Conservation (phyloP, 2,329 filamentous ascomycete genomes). For the Chaetomium sp. region DNA sequence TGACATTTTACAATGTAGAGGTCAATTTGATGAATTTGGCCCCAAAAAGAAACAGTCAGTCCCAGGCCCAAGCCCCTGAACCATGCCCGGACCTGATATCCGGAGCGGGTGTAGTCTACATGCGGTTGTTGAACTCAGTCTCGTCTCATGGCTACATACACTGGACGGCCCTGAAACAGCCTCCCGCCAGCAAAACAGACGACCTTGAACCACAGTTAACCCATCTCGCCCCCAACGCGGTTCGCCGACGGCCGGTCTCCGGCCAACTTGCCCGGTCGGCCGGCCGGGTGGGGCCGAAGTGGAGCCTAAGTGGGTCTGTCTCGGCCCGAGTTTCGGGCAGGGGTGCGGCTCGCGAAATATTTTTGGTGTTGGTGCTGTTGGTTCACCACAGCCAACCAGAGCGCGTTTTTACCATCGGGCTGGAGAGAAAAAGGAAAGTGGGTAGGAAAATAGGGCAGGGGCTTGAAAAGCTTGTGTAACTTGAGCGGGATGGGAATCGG, state of each 20-base stretch:
- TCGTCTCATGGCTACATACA: neutral
- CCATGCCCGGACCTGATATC: too few relatives aligned
- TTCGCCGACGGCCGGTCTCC: too few relatives aligned
- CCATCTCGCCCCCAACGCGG: too few relatives aligned
- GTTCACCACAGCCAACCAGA: neutral
- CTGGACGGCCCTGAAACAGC: neutral
- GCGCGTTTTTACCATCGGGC: neutral
- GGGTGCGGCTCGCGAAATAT: neutral
- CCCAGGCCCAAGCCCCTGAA: too few relatives aligned
- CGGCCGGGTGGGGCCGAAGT: neutral
- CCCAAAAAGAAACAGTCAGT: too few relatives aligned
- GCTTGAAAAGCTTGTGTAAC: too few relatives aligned
- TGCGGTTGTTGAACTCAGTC: too few relatives aligned
- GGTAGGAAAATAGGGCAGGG: neutral
- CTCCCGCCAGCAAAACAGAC: neutral
- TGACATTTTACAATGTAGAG: too few relatives aligned
- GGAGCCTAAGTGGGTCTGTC: neutral
- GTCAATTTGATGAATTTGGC: too few relatives aligned
- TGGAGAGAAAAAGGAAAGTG: neutral
- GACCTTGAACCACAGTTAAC: too few relatives aligned
- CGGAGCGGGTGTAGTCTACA: too few relatives aligned
- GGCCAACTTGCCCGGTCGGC: neutral
- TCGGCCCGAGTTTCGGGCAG: neutral
- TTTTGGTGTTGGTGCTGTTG: neutral
- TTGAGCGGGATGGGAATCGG: too few relatives aligned